Base-by-base conservation (phyloP, 2,329 filamentous ascomycete species). In the Penicillium fuscoglaucum region DNA sequence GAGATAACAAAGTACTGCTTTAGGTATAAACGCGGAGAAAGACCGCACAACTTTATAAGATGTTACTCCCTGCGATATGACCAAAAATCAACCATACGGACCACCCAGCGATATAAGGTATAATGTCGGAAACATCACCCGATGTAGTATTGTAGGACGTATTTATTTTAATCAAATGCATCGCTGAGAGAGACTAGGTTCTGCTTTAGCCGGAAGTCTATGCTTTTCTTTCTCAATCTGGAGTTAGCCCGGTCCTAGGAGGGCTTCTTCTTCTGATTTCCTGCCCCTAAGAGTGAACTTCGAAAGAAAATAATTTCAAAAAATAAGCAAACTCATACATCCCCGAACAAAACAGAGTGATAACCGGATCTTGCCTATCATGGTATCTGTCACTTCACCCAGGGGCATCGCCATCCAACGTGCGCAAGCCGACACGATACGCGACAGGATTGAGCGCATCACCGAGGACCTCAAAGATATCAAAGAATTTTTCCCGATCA, bases 1-100 rank as follows among this genome's bases (percentile, higher is more conserved):
- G 4, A 15, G 56, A 61, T 60, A 64, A 57, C 54, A 45, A 55
- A 12, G 6, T 37, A 35, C 63, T 43, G 3, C 10, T 62, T 64
- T 49, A 15, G 63, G 63, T 60, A 60, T 59, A 46, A 62, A 53
- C 0, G 63, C 61, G 63, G 63, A 65, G 63, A 55, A 55, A 46
- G 31, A 17, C 26, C n/a, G 40, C 21, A n/a, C 52, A 26, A 43
- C 51, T 31, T 28, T 40, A 21, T 31, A 33, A 49, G 19, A 26
- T 21, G 46, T 21, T 33, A 29, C 6, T 17, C n/a, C 4, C 3
- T 26, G 44, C 21, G 51, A 52, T 47, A 49, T 44, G 33, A 33
- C 39, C 31, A 35, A 40, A 37, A 45, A 21, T 3, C 39, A 17
- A 21, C 57, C 55, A 61, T 45, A 58, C 56, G 56, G 52, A 56